A percentile compares a stretch with the other conserved stretches of the same genome.
These are phyloP conservation scores for Corinectria fuckeliana DNA, from an alignment of 2,329 filamentous ascomycete species.

Conservation along the genomic window DNA sequence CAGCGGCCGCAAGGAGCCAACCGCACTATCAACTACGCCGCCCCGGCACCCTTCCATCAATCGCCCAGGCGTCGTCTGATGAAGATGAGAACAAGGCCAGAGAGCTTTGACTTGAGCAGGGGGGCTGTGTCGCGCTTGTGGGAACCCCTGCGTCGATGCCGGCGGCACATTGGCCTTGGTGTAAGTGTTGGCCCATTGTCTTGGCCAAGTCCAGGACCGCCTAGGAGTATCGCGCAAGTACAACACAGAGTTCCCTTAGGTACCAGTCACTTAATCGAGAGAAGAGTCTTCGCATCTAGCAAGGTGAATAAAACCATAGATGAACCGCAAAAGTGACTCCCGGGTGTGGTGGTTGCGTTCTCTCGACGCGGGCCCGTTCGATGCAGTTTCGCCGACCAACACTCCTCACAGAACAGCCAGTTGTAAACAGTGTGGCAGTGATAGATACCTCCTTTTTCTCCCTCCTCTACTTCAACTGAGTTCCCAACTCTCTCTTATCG, in stretches of 20 bases:
- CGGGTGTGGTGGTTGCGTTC: background rate
- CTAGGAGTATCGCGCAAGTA: background rate
- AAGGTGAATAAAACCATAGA: background rate
- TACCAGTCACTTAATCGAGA: background rate
- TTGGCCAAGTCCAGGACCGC: background rate
- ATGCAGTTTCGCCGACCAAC: background rate
- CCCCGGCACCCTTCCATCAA: background rate
- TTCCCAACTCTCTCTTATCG: background rate
- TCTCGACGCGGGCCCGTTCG: background rate
- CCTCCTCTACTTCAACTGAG: background rate
- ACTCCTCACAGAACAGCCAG: background rate
- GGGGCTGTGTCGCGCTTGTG: background rate
- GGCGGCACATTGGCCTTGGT: background rate
- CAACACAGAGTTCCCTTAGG: background rate
- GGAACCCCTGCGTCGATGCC: background rate
- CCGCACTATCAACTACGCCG: background rate
- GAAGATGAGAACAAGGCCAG: background rate
- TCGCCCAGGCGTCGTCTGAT: background rate
- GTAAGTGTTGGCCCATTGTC: background rate
- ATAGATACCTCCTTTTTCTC: background rate
- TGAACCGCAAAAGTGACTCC: background rate
- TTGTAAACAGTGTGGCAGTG: background rate
- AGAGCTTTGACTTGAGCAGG: background rate
- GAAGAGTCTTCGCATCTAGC: background rate
- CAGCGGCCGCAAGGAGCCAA: background rate